These are phyloP conservation scores for Suhomyces atakaporum DNA, from an alignment of 1,139 yeast species.

Conservation along the genomic window DNA sequence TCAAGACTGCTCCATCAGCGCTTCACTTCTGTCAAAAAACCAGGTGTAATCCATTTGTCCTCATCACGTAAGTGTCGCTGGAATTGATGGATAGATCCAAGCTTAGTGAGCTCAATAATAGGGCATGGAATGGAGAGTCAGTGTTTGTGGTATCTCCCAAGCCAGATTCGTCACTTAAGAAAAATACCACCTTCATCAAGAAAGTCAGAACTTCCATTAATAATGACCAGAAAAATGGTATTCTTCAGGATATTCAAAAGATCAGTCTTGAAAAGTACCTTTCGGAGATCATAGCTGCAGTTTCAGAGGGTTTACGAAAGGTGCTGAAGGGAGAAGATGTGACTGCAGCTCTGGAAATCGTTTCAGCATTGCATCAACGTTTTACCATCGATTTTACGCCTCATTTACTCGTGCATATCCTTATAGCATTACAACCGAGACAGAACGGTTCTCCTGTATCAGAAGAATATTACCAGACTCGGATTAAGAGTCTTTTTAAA, in stretches of 20 bases:
- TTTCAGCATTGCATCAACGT: slow-evolving; percentile 77
- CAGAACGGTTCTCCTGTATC: slow-evolving; percentile 1
- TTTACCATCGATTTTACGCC: slow-evolving; percentile 59
- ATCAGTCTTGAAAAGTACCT: slow-evolving; percentile 75
- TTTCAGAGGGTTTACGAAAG: slow-evolving; percentile 63
- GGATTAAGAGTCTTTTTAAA: slow-evolving; percentile 54
- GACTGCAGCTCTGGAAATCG: slow-evolving; percentile 63
- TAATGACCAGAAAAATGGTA: slow-evolving; percentile 42
- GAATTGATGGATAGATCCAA: slow-evolving; percentile 31
- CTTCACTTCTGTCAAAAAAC: too few species aligned
- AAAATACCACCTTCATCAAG: slow-evolving; percentile 79
- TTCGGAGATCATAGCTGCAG: slow-evolving; percentile 65
- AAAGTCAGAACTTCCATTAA: slow-evolving; percentile 61
- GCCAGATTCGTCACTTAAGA: slow-evolving; percentile 78
- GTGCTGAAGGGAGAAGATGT: slow-evolving; percentile 62
- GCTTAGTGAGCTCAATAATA: slow-evolving; percentile 43
- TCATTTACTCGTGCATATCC: slow-evolving; percentile 47
- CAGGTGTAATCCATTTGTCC: too few species aligned
- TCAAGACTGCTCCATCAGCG: too few species aligned
- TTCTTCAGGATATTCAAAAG: slow-evolving; percentile 62
- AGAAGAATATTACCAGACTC: slow-evolving; percentile 18
- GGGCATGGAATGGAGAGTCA: slow-evolving; percentile 57
- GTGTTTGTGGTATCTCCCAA: slow-evolving; percentile 31
- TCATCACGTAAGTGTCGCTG: too few species aligned
- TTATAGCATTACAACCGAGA: slow-evolving; percentile 35